These are phyloP conservation scores for Calycina herbarum DNA, from an alignment of 2,329 filamentous ascomycete species.

Conservation along the genomic window DNA sequence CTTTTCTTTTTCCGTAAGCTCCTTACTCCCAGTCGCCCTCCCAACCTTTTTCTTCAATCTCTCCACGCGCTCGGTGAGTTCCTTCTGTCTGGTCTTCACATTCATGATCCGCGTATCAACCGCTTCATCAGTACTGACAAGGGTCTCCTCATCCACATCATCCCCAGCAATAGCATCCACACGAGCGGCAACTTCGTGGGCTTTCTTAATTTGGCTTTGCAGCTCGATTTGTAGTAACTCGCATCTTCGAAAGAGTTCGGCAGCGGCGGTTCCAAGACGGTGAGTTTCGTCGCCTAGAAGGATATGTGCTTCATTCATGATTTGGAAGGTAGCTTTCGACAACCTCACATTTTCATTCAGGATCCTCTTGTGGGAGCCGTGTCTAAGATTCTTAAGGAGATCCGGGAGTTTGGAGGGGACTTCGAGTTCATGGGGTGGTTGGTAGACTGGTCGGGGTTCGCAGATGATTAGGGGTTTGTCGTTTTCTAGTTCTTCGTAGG, in stretches of 20 bases:
- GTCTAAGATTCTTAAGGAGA: conserved; percentile 57
- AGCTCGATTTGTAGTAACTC: conserved; percentile 68
- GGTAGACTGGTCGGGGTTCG: conserved; percentile 66
- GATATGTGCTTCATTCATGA: conserved; percentile 73
- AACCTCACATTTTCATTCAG: conserved; percentile 69
- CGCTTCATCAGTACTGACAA: conserved; percentile 50
- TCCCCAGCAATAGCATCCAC: conserved; percentile 66
- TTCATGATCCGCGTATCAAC: conserved; percentile 59
- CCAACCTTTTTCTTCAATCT: conserved; percentile 53
- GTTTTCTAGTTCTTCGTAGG: conserved; percentile 42
- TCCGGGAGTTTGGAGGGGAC: conserved; percentile 55
- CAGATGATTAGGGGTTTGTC: conserved; percentile 54
- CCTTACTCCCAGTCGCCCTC: conserved; percentile 45
- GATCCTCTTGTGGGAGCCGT: conserved; percentile 59
- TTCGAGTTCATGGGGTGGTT: conserved; percentile 61
- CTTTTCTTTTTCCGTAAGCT: conserved; percentile 63
- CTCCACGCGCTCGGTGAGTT: conserved; percentile 60
- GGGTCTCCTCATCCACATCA: conserved; percentile 53
- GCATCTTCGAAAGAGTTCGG: conserved; percentile 72
- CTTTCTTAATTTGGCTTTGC: conserved; percentile 64
- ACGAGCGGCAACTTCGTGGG: conserved; percentile 62
- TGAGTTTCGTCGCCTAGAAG: conserved; percentile 69
- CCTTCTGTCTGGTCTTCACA: conserved; percentile 56
- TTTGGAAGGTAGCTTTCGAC: conserved; percentile 67
- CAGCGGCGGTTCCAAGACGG: conserved; percentile 65